phyloP scores from a whole-genome alignment of 2,329 filamentous ascomycete species.

The Alternaria triticina region DNA sequence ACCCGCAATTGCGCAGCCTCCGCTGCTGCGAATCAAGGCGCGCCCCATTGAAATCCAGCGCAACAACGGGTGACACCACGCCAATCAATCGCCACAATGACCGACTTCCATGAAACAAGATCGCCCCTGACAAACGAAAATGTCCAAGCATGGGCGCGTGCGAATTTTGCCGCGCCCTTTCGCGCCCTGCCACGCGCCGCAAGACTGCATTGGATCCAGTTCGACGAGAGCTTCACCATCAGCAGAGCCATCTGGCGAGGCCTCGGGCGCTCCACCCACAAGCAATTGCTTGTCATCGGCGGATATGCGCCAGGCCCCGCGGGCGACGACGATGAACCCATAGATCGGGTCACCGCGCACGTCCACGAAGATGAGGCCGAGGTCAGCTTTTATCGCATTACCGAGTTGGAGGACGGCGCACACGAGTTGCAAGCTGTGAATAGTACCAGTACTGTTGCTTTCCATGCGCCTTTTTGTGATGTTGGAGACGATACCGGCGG shows the following conservation, averaged over 20 bases:
- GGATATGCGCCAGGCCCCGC: constrained; percentile 36
- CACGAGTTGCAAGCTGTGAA: constrained; percentile 32
- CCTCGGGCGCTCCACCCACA: constrained; percentile 35
- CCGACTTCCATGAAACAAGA: constrained; percentile 36
- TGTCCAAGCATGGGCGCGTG: constrained; percentile 31
- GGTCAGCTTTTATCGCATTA: constrained; percentile 36
- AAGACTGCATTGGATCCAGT: constrained; percentile 29
- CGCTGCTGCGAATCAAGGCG: constrained; percentile 6
- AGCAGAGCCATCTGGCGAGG: constrained; percentile 33
- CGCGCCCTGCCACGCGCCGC: constrained; percentile 25
- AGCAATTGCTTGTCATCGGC: constrained; percentile 37
- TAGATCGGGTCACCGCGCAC: constrained; percentile 33
- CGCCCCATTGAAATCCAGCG: constrained; percentile 4
- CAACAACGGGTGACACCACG: constrained; percentile 9
- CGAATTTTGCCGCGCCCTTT: constrained; percentile 28
- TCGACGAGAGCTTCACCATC: constrained; percentile 34
- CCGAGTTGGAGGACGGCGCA: constrained; percentile 20
- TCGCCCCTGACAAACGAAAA: constrained; percentile 32
- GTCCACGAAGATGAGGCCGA: constrained; percentile 37
- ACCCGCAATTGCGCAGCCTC: constrained; percentile 1
- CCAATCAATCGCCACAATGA: constrained; percentile 23
- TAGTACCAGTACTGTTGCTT: constrained; percentile 36
- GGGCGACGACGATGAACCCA: constrained; percentile 27
- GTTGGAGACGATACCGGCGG: constrained; percentile 34
- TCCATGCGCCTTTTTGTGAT: constrained; percentile 36